Evolutionary conservation across 2,329 filamentous ascomycete genomes (phyloP), one percentile per base, ranked within the genome.

Genomic region (Leptoxyphium fumago): DNA sequence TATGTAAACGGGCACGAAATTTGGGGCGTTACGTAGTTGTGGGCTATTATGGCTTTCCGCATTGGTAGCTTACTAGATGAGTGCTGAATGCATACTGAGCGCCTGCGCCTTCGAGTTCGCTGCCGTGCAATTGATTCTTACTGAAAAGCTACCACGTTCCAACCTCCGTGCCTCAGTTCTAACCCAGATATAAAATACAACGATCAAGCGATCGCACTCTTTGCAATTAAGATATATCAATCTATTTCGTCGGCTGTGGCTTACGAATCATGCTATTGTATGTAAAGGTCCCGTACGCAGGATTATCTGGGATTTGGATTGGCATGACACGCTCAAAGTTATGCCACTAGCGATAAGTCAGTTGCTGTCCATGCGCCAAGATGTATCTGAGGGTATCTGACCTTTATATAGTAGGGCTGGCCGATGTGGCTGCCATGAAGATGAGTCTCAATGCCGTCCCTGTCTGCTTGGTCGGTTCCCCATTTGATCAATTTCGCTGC

Each of bases 381-480:
- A 26, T 26, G 21, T 26, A 7, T 26, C 21, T 26, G 21, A 36
- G 15, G 11, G 32, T 15, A 5, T 36, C 32, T 36, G 11, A 36
- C 32, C 29, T 36, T 40, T 34, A 38, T 43, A 44, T 51, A 51
- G 29, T 46, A 50, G 13, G 46, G 48, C 38, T 29, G 21, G 14
- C 48, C 49, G 5, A 40, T 40, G 34, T 50, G 48, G 29, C 40
- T 46, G 10, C 39, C 49, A 26, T 51, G 45, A 11, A 51, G 46
- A 44, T 50, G 48, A 5, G 49, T 46, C 29, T 50, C 41, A 21
- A 51, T 28, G 2, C 48, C 44, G 5, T 45, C 42, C 32, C 14
- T 28, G 38, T 50, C 50, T 5, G 48, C 50, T 30, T 46, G 46
- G 30, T 52, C 50, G 17, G 44, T 48, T 5, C 50, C 48, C 48